These are phyloP conservation scores for Agaricus blazei DNA, from an alignment of 768 basidiomycete species.

Conservation along the genomic window DNA sequence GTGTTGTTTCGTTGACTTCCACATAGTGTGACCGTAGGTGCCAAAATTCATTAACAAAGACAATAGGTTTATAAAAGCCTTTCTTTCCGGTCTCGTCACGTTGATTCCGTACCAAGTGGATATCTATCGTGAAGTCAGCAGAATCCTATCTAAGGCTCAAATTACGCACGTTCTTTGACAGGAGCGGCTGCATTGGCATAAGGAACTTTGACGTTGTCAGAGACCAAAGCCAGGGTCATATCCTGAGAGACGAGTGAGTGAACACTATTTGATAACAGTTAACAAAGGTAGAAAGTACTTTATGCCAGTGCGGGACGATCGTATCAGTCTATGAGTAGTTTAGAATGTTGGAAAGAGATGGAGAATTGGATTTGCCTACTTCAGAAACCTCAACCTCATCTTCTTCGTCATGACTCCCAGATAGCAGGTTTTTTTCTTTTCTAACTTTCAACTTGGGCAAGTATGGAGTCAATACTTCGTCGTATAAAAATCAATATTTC, in stretches of 20 bases:
- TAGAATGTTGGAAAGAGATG: neutral
- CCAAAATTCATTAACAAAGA: constrained; percentile 97
- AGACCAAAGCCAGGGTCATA: constrained; percentile 80
- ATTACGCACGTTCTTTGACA: constrained; percentile 53
- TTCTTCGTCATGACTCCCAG: constrained; percentile 35
- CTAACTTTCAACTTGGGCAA: constrained; percentile 64
- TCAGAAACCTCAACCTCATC: constrained; percentile 41
- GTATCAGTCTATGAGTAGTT: constrained; percentile 37
- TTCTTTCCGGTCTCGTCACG: constrained; percentile 62
- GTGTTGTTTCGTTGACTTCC: constrained; percentile 83
- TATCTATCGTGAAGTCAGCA: constrained; percentile 36
- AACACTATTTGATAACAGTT: neutral
- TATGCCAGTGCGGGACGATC: constrained; percentile 83
- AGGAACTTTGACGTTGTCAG: constrained; percentile 56
- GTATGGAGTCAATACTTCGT: constrained; percentile 82
- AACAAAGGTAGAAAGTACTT: constrained; percentile 30
- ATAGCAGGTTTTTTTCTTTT: constrained; percentile 80
- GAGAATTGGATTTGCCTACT: constrained; percentile 25
- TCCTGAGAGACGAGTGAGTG: constrained; percentile 47
- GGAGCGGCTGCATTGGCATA: constrained; percentile 53
- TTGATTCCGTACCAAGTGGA: constrained; percentile 52
- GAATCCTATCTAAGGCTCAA: neutral
- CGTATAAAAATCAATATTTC: neutral
- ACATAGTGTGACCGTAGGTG: constrained; percentile 74
- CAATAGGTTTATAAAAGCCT: constrained; percentile 78